These are phyloP conservation scores for Evernia prunastri DNA, from an alignment of 495 filamentous ascomycete genomes.

Conservation along the genomic window DNA sequence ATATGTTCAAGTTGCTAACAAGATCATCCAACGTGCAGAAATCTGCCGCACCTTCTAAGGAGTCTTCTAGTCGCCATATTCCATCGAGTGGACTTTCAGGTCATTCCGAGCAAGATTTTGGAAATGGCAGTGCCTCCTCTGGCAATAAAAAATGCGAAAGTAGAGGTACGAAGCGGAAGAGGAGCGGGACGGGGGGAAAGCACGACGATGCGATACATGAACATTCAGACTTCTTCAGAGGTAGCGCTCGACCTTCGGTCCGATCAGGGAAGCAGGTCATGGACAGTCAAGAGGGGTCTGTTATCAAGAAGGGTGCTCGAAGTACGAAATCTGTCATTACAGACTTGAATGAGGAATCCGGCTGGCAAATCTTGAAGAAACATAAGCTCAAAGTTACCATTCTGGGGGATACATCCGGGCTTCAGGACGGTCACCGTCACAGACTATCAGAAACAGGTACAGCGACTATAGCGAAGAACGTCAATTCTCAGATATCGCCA, in stretches of 20 bases:
- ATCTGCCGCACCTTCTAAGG: constrained; percentile 24
- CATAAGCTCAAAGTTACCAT: constrained; percentile 85
- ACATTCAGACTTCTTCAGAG: background rate
- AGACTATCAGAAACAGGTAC: constrained; percentile 39
- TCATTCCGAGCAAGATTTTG: background rate
- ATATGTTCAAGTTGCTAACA: constrained; percentile 50
- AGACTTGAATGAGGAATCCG: constrained; percentile 54
- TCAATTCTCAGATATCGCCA: constrained; percentile 51
- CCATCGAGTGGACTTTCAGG: constrained; percentile 45
- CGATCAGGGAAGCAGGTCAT: background rate
- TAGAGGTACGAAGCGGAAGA: constrained; percentile 28
- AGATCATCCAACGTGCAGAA: constrained; percentile 48
- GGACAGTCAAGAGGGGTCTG: background rate
- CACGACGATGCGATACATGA: background rate
- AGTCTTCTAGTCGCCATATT: constrained; percentile 29
- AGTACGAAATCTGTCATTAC: constrained; percentile 26
- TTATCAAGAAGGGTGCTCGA: background rate
- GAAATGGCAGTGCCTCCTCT: background rate
- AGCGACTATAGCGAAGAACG: constrained; percentile 40
- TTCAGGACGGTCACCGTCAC: constrained; percentile 29
- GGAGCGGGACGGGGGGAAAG: constrained; percentile 1
- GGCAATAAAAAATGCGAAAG: background rate
- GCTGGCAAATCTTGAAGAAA: constrained; percentile 64
- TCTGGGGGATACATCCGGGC: constrained; percentile 40
- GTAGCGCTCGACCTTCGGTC: background rate